Evolutionary conservation across 805 yeast species (phyloP).

Genomic region (Priceomyces haplophilus): DNA sequence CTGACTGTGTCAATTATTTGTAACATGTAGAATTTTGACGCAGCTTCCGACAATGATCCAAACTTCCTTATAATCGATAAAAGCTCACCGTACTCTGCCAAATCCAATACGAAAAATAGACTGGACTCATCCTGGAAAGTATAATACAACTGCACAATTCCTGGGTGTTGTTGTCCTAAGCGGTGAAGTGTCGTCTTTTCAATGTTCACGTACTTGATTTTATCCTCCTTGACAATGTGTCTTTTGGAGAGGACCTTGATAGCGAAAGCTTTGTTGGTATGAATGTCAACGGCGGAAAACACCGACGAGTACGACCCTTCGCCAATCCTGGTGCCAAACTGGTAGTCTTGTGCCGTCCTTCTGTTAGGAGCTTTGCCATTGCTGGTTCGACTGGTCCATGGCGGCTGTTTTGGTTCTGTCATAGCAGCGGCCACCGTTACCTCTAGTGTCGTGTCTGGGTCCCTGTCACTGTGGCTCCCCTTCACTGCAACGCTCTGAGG

Average conservation of each 20-base stretch:
- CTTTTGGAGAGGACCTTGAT: constrained; percentile 87
- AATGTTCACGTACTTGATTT: constrained; percentile 92
- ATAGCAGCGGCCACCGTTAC: background rate
- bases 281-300: constrained; percentile 76
- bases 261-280: constrained; percentile 76
- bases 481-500: background rate
- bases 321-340: constrained; percentile 84
- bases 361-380: constrained; percentile 17
- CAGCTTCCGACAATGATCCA: constrained; percentile 73
- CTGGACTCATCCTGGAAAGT: constrained; percentile 92
- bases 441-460: background rate
- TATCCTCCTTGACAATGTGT: constrained; percentile 91
- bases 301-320: constrained; percentile 97
- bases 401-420: constrained; percentile 1
- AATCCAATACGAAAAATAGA: constrained; percentile 87
- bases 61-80: constrained; percentile 70
- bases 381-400: background rate
- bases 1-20: constrained; percentile 89
- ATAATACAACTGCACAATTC: constrained; percentile 85
- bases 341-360: constrained; percentile 76
- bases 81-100: constrained; percentile 93
- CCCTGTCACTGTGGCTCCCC: background rate
- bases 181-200: constrained; percentile 88
- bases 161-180: constrained; percentile 85
- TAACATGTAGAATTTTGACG: constrained; percentile 75